Conservation (phyloP, 2,329 filamentous ascomycete genomes). For the Colletotrichum sp. region DNA sequence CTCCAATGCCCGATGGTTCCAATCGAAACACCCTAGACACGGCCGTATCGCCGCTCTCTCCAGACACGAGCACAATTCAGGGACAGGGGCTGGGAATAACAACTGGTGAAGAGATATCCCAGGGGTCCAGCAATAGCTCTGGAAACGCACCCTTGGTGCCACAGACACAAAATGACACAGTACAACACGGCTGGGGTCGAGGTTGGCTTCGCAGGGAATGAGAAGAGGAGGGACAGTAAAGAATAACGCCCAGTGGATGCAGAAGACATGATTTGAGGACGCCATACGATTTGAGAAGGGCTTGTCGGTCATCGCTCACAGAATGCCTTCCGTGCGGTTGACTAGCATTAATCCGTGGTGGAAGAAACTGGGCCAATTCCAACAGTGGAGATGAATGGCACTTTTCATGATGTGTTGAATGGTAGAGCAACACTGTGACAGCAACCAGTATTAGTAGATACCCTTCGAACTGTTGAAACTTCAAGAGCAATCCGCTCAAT, state of each 20-base stretch:
- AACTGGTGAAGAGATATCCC: not conserved
- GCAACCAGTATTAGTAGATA: not conserved
- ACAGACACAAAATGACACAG: not conserved
- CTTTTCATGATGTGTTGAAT: not conserved
- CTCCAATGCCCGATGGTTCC: not conserved
- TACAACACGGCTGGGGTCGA: not conserved
- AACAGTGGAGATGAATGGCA: not conserved
- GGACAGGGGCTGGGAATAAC: not conserved
- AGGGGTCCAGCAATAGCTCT: not conserved
- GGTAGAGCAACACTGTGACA: not conserved
- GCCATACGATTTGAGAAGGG: not conserved
- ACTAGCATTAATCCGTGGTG: not conserved
- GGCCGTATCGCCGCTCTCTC: slow-evolving; percentile 7
- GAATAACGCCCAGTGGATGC: not conserved
- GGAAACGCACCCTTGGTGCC: not conserved
- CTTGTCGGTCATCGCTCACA: not conserved
- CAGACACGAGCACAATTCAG: not conserved
- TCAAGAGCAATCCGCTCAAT: accelerated
- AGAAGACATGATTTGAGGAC: not conserved
- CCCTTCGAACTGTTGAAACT: not conserved
- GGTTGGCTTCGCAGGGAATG: not conserved
- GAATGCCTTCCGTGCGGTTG: accelerated
- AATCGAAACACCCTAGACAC: not conserved
- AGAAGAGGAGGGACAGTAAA: not conserved
- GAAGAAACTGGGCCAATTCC: not conserved